These are phyloP conservation scores for Cucurbita ficifolia DNA, from an alignment of 306 rosid genomes.

Conservation along the genomic window DNA sequence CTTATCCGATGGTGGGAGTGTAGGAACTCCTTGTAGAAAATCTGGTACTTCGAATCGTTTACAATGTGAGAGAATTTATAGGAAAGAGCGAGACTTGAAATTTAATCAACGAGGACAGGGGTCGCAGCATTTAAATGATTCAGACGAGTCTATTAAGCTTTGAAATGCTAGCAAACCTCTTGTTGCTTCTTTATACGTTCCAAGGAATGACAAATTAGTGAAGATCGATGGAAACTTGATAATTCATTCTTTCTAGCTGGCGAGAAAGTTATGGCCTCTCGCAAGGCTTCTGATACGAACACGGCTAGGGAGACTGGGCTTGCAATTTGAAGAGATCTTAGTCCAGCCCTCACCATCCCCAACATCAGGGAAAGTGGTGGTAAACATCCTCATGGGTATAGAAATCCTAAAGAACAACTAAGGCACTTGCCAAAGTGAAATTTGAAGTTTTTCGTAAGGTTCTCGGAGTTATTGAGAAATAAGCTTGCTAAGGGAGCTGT, in stretches of 20 bases:
- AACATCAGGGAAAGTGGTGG: slow-evolving; percentile 24
- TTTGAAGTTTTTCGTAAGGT: too few relatives aligned
- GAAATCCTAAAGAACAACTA: too few relatives aligned
- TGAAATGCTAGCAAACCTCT: slow-evolving; percentile 52
- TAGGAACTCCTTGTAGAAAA: slow-evolving; percentile 27
- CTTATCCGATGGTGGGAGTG: slow-evolving; percentile 30
- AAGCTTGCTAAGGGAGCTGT: too few relatives aligned
- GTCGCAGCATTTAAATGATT: slow-evolving; percentile 1
- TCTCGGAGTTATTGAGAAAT: too few relatives aligned
- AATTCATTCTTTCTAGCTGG: slow-evolving; percentile 79
- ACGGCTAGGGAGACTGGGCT: slow-evolving; percentile 42
- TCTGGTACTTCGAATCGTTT: slow-evolving; percentile 16
- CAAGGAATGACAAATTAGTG: too few relatives aligned
- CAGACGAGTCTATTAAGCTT: slow-evolving; percentile 17
- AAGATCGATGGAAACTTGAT: too few relatives aligned
- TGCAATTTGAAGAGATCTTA: slow-evolving; percentile 36
- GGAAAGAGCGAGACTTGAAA: slow-evolving; percentile 17
- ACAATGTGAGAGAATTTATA: slow-evolving; percentile 24
- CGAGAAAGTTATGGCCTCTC: slow-evolving; percentile 69
- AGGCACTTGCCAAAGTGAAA: too few relatives aligned
- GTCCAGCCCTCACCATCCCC: slow-evolving; percentile 59
- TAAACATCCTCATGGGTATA: too few relatives aligned
- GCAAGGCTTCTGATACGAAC: slow-evolving; percentile 17
- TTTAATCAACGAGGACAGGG: slow-evolving; percentile 14
- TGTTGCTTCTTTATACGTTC: too few relatives aligned